Conservation (phyloP, 805 yeast genomes). For the Torulaspora quercuum region DNA sequence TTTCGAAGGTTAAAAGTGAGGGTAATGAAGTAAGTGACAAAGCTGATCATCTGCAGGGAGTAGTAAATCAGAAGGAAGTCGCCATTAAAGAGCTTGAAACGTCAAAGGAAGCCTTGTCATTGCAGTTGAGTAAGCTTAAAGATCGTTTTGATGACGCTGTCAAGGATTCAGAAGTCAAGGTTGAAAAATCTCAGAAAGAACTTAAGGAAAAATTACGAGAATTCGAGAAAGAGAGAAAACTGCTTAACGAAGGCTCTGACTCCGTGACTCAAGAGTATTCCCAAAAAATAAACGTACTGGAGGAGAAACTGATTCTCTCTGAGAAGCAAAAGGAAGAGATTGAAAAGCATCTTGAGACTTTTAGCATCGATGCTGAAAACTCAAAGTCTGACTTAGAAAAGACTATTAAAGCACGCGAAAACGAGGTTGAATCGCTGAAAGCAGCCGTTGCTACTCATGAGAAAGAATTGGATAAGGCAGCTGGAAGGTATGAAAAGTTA, state of each 20-base stretch:
- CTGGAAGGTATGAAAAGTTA: conserved; percentile 4
- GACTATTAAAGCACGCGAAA: conserved; percentile 5
- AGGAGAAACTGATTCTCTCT: conserved; percentile 27
- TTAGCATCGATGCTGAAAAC: conserved; percentile 1
- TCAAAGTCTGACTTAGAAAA: conserved; percentile 4
- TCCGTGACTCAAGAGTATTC: conserved; percentile 48
- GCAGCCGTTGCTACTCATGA: conserved; percentile 22
- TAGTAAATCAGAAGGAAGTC: conserved; percentile 10
- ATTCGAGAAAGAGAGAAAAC: conserved; percentile 49
- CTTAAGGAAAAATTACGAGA: conserved; percentile 41
- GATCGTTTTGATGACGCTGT: conserved; percentile 3
- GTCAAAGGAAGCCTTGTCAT: conserved; percentile 3
- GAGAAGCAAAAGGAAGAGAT: conserved; percentile 10
- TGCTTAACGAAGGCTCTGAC: conserved; percentile 49
- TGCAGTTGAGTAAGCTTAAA: conserved; percentile 3
- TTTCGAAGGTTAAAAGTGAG: no score
- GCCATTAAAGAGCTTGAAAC: conserved; percentile 18
- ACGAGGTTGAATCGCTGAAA: conserved; percentile 21
- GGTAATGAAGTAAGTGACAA: conserved; percentile 24
- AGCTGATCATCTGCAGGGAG: conserved; percentile 7
- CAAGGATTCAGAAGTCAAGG: conserved; percentile 28
- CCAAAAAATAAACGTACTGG: conserved; percentile 44
- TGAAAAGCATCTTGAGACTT: conserved; percentile 9
- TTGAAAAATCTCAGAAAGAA: conserved; percentile 34
- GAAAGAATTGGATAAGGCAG: conserved; percentile 3